These are phyloP conservation scores for Nasturtium officinale DNA, from an alignment of 345 rosid genomes.

Conservation along the genomic window DNA sequence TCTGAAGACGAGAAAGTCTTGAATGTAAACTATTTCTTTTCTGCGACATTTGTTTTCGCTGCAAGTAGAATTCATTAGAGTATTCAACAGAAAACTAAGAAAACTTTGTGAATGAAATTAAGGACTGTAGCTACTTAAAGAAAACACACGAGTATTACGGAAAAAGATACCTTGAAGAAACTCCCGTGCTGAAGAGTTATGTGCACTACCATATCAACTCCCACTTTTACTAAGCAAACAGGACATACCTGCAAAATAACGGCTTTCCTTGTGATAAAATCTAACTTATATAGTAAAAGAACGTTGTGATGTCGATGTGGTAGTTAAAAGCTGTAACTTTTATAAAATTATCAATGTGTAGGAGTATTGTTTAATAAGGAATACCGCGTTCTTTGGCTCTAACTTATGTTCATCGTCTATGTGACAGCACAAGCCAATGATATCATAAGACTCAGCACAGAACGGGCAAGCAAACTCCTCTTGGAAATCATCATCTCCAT, in stretches of 20 bases:
- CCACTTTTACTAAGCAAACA: background rate
- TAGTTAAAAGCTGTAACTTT: background rate
- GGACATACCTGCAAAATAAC: background rate
- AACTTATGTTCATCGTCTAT: constrained; percentile 10
- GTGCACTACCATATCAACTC: background rate
- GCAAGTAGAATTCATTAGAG: background rate
- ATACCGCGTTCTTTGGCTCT: background rate
- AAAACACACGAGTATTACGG: background rate
- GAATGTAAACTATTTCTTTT: background rate
- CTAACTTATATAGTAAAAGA: background rate
- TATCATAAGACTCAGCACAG: constrained; percentile 83
- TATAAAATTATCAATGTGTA: background rate
- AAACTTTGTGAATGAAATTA: background rate
- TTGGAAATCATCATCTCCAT: constrained; percentile 81
- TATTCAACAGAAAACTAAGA: background rate
- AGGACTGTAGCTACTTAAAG: background rate
- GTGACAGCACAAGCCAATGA: constrained; percentile 88
- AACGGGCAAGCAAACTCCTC: constrained; percentile 57
- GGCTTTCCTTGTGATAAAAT: background rate
- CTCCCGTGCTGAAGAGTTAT: background rate
- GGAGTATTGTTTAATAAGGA: background rate
- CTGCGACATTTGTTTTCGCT: background rate
- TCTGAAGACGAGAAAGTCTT: background rate
- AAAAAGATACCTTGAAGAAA: background rate
- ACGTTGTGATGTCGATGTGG: no score